Evolutionary conservation across 345 rosid genomes (phyloP).

Genomic region (Combretum micranthum): DNA sequence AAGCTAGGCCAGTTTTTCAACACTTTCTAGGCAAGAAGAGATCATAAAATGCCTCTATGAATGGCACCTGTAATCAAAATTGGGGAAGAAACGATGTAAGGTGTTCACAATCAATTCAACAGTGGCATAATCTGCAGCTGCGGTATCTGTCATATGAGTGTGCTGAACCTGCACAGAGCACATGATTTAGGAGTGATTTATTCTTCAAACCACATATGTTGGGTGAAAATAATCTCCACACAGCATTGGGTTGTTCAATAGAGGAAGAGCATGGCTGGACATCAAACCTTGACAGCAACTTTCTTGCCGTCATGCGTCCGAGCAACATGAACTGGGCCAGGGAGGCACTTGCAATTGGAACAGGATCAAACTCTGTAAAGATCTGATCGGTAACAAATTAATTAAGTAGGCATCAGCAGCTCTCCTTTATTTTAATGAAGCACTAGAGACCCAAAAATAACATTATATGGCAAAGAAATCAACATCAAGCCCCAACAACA

Average conservation of each 20-base stretch:
- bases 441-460: too few relatives aligned
- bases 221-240: constrained; percentile 6
- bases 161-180: constrained; percentile 72
- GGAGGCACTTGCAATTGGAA: constrained; percentile 95
- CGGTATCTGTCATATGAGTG: constrained; percentile 86
- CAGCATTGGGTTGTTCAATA: constrained; percentile 4
- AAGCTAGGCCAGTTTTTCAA: too few relatives aligned
- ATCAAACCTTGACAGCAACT: constrained; percentile 84
- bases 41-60: neutral
- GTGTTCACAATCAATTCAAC: constrained; percentile 74
- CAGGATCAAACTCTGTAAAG: constrained; percentile 76
- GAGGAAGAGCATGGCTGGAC: too few relatives aligned
- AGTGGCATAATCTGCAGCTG: constrained; percentile 83
- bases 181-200: constrained; percentile 4
- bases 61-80: constrained; percentile 83
- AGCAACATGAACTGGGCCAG: constrained; percentile 99
- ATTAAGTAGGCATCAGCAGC: neutral
- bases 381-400: constrained; percentile 24
- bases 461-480: too few relatives aligned
- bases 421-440: neutral
- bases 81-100: constrained; percentile 75
- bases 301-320: constrained; percentile 57
- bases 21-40: too few relatives aligned
- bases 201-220: too few relatives aligned
- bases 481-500: too few relatives aligned